A percentile compares a stretch with the other conserved stretches of the same genome.
These are phyloP conservation scores for Spinacia oleracea DNA, from an alignment of 179 eudicot species.

Conservation along the genomic window DNA sequence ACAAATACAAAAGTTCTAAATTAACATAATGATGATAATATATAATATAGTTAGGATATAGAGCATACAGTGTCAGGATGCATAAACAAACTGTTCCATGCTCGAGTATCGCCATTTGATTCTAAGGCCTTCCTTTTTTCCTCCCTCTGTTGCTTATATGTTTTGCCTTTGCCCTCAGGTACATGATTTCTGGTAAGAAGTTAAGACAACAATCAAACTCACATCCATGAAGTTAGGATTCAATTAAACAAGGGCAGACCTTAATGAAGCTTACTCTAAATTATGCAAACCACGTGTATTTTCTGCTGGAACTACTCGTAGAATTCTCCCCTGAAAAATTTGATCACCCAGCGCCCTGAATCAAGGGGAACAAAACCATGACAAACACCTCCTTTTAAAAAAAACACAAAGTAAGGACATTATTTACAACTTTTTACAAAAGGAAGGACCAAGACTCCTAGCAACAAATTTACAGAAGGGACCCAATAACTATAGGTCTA, in stretches of 20 bases:
- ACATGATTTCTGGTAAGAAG: conserved; percentile 36
- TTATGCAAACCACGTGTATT: conserved; percentile 35
- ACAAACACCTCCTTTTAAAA: background rate
- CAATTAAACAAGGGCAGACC: conserved; percentile 18
- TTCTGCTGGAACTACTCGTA: conserved; percentile 60
- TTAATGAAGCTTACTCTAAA: conserved; percentile 55
- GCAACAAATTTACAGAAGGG: too few species aligned
- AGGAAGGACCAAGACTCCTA: background rate
- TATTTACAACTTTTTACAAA: background rate
- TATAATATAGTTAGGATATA: conserved; percentile 1
- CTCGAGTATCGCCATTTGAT: conserved; percentile 74
- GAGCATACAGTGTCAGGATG: conserved; percentile 78
- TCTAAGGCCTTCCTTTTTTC: conserved; percentile 78
- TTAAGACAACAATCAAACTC: background rate
- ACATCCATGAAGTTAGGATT: background rate
- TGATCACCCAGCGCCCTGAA: conserved; percentile 80
- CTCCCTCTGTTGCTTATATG: conserved; percentile 69
- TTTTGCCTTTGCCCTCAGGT: conserved; percentile 43
- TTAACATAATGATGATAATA: background rate
- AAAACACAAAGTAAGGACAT: background rate
- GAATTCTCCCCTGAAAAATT: conserved; percentile 80
- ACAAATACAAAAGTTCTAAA: too few species aligned
- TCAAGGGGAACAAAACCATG: background rate
- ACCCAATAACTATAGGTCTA: too few species aligned
- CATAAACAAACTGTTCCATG: conserved; percentile 97